Evolutionary conservation across 169 alveolate genomes (phyloP), one percentile per base, ranked within the genome.

Genomic region (Eimeria zaria): DNA sequence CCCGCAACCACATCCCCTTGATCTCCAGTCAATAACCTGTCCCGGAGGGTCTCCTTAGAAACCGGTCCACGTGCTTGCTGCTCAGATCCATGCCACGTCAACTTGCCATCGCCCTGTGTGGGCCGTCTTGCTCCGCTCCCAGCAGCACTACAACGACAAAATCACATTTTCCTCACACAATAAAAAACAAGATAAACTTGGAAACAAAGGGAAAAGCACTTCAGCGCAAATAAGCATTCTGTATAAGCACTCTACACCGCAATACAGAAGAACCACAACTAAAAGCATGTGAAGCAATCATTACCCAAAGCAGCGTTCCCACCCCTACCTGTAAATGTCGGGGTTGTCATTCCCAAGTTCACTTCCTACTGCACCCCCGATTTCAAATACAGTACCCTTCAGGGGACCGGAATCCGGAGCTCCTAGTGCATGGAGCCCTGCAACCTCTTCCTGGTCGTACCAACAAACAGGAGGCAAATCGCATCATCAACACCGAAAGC

Each of bases 1-100:
- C 27, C 88, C 41, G 14, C 67, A 27, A 24, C n/a, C 67, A 78
- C 67, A 78, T 51, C 67, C 9, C 46, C 88, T 46, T 78, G 88
- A 18, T 14, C 44, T 46, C n/a, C 24, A 46, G 67, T n/a, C 44
- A 27, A 67, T 46, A 27, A 7, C 33, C 11, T 27, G n/a, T 51
- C 69, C 67, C 44, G 24, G 11, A 27, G n/a, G 46, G 27, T 22
- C 9, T 46, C 46, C n/a, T n/a, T 14, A 14, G 9, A 0, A 73
- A 30, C 41, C 14, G 8, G 48, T 8, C 51, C 67, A 78, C 14
- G 69, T 16, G 41, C 46, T 51, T 78, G 88, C 62, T 46, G 44
- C 30, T 78, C 88, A 30, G 67, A 27, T 44, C 46, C 88, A 46
- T 30, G 41, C 88, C 88, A 48, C 27, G 67, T 30, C n/a, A 14